Evolutionary conservation across 805 yeast genomes (phyloP).

Genomic region (Barnettozyma populi): DNA sequence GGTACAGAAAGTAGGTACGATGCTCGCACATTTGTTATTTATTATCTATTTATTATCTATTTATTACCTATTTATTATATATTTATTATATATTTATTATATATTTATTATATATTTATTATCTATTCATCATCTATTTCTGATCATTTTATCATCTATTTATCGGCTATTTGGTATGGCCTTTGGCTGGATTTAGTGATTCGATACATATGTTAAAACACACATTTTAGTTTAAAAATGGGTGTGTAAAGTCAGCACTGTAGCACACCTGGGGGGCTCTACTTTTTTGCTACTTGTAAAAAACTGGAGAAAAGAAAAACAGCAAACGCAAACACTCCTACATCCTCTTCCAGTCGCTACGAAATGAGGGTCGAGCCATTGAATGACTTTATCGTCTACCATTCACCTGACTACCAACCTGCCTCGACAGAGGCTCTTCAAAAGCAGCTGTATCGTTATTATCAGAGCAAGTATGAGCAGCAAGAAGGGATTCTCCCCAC

Average conservation of each 20-base stretch:
- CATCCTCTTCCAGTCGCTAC: not conserved
- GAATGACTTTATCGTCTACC: slow-evolving; percentile 2
- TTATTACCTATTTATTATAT: not conserved
- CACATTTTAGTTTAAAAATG: not conserved
- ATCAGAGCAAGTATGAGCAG: slow-evolving; percentile 1
- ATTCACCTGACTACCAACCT: not conserved
- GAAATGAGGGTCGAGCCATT: not conserved
- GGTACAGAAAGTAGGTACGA: slow-evolving; percentile 57
- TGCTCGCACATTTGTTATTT: not conserved
- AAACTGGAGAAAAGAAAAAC: not conserved
- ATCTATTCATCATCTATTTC: too few species aligned
- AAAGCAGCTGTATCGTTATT: not conserved
- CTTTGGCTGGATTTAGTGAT: not conserved
- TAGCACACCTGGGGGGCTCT: too few species aligned
- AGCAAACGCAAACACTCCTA: not conserved
- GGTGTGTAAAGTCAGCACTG: too few species aligned
- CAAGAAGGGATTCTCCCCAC: slow-evolving; percentile 6
- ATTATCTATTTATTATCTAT: not conserved
- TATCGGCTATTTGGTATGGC: not conserved
- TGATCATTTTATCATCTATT: not conserved
- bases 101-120: not conserved
- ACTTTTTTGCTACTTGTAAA: too few species aligned
- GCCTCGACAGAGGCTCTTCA: not conserved
- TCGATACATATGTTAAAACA: not conserved
- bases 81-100: not conserved